Evolutionary conservation across 2,329 filamentous ascomycete species (phyloP).

Genomic region (Fusarium austroafricanum): DNA sequence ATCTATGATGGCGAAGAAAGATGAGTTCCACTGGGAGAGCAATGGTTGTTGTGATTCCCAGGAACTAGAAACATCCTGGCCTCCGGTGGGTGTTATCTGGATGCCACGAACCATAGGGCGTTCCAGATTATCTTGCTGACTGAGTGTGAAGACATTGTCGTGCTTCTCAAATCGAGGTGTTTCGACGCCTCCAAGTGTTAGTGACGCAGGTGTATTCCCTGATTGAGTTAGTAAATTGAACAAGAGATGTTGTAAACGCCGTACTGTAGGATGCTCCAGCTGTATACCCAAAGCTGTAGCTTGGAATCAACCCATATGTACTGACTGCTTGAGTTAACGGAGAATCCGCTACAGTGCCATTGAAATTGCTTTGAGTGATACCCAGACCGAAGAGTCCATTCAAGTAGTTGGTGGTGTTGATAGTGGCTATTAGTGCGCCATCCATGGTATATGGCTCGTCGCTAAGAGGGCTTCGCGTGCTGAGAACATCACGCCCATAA

Average conservation of each 20-base stretch:
- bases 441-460: constrained; percentile 56
- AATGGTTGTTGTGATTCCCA: constrained; percentile 55
- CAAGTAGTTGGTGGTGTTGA: constrained; percentile 68
- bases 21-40: constrained; percentile 60
- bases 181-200: constrained; percentile 80
- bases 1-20: constrained; percentile 68
- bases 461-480: constrained; percentile 54
- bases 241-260: constrained; percentile 34
- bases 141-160: constrained; percentile 68
- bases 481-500: constrained; percentile 68
- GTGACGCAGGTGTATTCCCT: constrained; percentile 61
- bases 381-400: constrained; percentile 68
- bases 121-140: constrained; percentile 65
- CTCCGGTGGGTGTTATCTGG: constrained; percentile 52
- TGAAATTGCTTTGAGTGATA: constrained; percentile 65
- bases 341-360: constrained; percentile 60
- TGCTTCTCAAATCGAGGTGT: constrained; percentile 70
- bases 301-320: constrained; percentile 70
- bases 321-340: constrained; percentile 69
- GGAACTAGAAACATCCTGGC: constrained; percentile 46
- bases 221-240: constrained; percentile 21
- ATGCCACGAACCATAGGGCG: constrained; percentile 71
- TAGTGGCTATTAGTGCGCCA: constrained; percentile 60
- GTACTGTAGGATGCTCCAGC: constrained; percentile 79
- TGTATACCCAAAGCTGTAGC: constrained; percentile 80